Percentiles rank a stretch among this genome's conserved stretches.
These are phyloP conservation scores for Parathielavia hyrcaniae DNA, from an alignment of 495 filamentous ascomycete species.

Conservation along the genomic window DNA sequence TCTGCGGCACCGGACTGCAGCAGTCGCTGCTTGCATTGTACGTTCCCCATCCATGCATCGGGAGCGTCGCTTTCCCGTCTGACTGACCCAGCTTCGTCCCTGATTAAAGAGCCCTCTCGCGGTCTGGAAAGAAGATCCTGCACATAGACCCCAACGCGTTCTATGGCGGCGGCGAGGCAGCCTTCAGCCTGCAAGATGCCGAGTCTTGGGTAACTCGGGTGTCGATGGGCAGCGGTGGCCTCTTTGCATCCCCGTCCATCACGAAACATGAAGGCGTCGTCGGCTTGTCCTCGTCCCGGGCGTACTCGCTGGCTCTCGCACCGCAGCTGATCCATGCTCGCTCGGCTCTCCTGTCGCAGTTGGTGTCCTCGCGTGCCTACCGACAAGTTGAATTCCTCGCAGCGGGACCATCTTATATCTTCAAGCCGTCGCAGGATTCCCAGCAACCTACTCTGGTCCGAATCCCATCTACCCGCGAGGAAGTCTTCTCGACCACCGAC, in stretches of 20 bases:
- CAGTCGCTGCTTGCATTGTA: slow-evolving; percentile 93
- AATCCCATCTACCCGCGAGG: slow-evolving; percentile 79
- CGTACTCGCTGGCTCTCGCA: slow-evolving; percentile 77
- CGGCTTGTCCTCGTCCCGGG: slow-evolving; percentile 58
- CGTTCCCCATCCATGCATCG: slow-evolving; percentile 34
- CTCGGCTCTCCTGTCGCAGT: slow-evolving; percentile 63
- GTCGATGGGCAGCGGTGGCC: slow-evolving; percentile 7
- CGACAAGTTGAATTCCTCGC: slow-evolving; percentile 88
- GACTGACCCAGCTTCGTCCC: slow-evolving; percentile 56
- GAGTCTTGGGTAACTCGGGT: slow-evolving; percentile 57
- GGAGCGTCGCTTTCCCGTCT: slow-evolving; percentile 38
- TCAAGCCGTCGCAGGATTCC: slow-evolving; percentile 33
- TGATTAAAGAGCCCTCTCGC: slow-evolving; percentile 73
- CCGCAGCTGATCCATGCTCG: slow-evolving; percentile 83
- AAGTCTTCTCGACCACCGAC: slow-evolving; percentile 67
- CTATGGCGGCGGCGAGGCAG: slow-evolving; percentile 83
- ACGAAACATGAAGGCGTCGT: slow-evolving; percentile 23
- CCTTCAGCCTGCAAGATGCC: slow-evolving; percentile 78
- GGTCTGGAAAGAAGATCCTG: slow-evolving; percentile 84
- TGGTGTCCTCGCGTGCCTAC: slow-evolving; percentile 84
- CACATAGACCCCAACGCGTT: slow-evolving; percentile 83
- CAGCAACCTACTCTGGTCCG: slow-evolving; percentile 44
- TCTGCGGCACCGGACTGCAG: slow-evolving; percentile 80
- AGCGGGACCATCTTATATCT: slow-evolving; percentile 90
- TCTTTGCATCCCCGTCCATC: slow-evolving; percentile 28